A percentile compares a stretch with the other conserved stretches of the same genome.
phyloP scores from a whole-genome alignment of 2,329 filamentous ascomycete species.

The Ceratocystis smalleyi region DNA sequence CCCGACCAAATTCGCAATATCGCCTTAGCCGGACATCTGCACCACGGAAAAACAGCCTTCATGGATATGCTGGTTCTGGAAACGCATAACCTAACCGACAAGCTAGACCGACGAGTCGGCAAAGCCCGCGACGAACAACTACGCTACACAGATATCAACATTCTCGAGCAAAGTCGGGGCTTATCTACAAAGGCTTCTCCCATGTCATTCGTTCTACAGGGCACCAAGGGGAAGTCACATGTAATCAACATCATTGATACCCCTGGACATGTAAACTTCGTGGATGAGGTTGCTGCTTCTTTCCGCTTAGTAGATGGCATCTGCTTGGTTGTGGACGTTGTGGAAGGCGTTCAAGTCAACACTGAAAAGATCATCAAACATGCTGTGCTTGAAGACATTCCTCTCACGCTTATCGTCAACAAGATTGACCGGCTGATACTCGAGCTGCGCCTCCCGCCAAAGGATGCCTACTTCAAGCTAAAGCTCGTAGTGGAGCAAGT shows the following conservation, averaged over 20 bases:
- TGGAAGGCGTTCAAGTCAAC: conserved; percentile 97
- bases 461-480: conserved; percentile 95
- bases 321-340: conserved; percentile 84
- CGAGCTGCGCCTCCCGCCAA: conserved; percentile 83
- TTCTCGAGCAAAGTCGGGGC: conserved; percentile 76
- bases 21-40: conserved; percentile 78
- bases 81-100: conserved; percentile 73
- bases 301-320: conserved; percentile 80
- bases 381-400: conserved; percentile 76
- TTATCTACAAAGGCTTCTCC: conserved; percentile 84
- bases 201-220: conserved; percentile 83
- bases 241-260: conserved; percentile 91
- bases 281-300: conserved; percentile 85
- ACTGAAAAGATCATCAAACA: conserved; percentile 97
- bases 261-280: conserved; percentile 95
- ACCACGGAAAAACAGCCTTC: conserved; percentile 95
- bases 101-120: conserved; percentile 65
- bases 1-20: conserved; percentile 90
- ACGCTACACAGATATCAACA: conserved; percentile 83
- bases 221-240: conserved; percentile 84
- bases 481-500: conserved; percentile 98
- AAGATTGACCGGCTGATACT: conserved; percentile 94
- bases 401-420: conserved; percentile 82
- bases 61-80: conserved; percentile 97
- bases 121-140: conserved; percentile 76